Base-by-base conservation (phyloP, 1,284 basidiomycete species). In the Afroboletus lepidellus region DNA sequence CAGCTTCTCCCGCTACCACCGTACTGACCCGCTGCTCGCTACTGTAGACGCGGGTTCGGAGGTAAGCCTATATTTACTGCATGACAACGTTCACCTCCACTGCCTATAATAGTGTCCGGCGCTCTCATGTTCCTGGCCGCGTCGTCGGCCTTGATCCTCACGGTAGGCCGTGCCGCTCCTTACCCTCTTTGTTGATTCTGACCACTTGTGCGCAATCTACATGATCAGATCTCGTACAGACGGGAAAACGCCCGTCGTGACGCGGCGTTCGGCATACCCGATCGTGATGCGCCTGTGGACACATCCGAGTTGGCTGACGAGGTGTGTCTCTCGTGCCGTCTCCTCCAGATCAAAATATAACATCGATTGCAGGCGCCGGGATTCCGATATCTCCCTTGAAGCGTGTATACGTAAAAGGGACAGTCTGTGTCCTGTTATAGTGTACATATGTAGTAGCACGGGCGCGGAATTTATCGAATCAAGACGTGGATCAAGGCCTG, bases 251-350 rank as follows among this genome's bases (percentile, higher is more conserved):
- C 73, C 12, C 71, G 72, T 9, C 74, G 85, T 34, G 77, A 90
- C 60, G 69, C 65, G 41, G 58, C 72, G 20, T 80, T 83, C 55
- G 87, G 87, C 4, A 75, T 74, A 50, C 77, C 77, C 0, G 66
- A 73, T 43, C 71, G 68, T 1, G 69, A 79, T 51, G 74, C 72
- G 3, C 75, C 72, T 9, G 83, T 90, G 16, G 81, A 90, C 58
- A 88, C 84, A 2, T 74, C 77, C 18, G 79, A 84, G 58, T 65
- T 87, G 13, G 87, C 86, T 4, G 86, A 90, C 61, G 76, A 81
- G 72, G 85, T 84, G 48, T 41, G 74, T 38, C 8, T 27, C 27
- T 8, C 24, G 0, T 21, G 3, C 38, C 13, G 6, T 25, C 32
- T 11, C 16, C 15, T 3, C 13, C 11, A 20, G 8, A 8, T 37